Percentiles rank a stretch among this genome's conserved stretches.
These are phyloP conservation scores for Pythium pyrilobum DNA, from an alignment of 352 stramenopile genomes.

Conservation along the genomic window DNA sequence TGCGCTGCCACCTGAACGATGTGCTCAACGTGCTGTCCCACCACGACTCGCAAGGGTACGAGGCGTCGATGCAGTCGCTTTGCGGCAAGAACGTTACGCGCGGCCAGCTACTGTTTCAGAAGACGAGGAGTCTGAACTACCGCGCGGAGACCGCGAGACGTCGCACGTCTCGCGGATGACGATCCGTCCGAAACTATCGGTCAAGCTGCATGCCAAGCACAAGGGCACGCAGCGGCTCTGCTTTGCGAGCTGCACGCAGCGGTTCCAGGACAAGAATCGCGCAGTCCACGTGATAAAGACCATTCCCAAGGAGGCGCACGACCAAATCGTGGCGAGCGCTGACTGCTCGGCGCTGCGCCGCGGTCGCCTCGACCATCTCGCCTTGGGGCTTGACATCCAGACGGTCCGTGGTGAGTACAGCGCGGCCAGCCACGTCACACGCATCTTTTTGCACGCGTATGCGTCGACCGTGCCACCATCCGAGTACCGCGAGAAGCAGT, in stretches of 20 bases:
- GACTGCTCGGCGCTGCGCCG: slow-evolving; percentile 48
- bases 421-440: slow-evolving; percentile 34
- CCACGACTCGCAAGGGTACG: slow-evolving; percentile 34
- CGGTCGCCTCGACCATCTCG: slow-evolving; percentile 46
- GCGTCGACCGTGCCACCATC: slow-evolving; percentile 32
- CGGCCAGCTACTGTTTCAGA: slow-evolving; percentile 42
- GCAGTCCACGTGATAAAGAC: slow-evolving; percentile 65
- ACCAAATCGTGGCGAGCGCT: slow-evolving; percentile 38
- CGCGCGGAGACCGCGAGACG: neutral
- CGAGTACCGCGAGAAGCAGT: slow-evolving; percentile 25
- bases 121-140: too few species aligned
- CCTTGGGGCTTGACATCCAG: slow-evolving; percentile 54
- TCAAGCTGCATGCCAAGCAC: slow-evolving; percentile 18
- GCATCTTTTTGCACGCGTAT: slow-evolving; percentile 58
- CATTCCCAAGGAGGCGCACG: slow-evolving; percentile 44
- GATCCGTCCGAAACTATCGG: too few species aligned
- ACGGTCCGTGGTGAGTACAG: slow-evolving; percentile 15
- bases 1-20: slow-evolving; percentile 59
- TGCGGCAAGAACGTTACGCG: slow-evolving; percentile 44
- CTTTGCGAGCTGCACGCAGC: slow-evolving; percentile 41
- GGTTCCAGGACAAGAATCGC: slow-evolving; percentile 36
- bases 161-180: too few species aligned
- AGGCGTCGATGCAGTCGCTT: slow-evolving; percentile 44
- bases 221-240: slow-evolving; percentile 51
- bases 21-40: slow-evolving; percentile 51